phyloP scores from a whole-genome alignment of 169 alveolate species.

The Sarcocystis neurona region DNA sequence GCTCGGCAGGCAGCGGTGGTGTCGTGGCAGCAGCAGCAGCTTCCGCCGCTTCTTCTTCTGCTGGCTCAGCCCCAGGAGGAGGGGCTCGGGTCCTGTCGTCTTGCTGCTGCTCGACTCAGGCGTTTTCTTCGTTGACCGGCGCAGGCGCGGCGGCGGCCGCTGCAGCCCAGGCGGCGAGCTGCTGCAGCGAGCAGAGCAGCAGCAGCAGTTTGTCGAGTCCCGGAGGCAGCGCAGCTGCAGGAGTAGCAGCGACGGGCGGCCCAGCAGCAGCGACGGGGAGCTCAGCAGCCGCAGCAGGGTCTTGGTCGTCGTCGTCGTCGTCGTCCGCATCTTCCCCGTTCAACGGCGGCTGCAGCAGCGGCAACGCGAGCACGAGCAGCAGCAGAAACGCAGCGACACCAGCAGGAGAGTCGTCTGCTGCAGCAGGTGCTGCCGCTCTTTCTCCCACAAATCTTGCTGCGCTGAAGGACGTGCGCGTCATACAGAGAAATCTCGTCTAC shows the following conservation, averaged over 20 bases:
- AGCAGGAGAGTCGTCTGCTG: slow-evolving; percentile 28
- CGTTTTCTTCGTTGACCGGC: no score
- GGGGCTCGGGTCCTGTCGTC: no score
- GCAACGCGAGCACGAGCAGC: background rate
- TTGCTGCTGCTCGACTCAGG: no score
- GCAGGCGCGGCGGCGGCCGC: no score
- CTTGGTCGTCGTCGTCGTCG: background rate
- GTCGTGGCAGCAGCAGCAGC: background rate
- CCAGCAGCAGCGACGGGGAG: slow-evolving; percentile 14
- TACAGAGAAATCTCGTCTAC: slow-evolving; percentile 87
- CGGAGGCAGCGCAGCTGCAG: background rate
- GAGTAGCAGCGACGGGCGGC: slow-evolving; percentile 41
- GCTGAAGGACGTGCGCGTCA: slow-evolving; percentile 85
- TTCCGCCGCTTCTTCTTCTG: slow-evolving; percentile 14
- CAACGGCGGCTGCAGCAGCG: background rate
- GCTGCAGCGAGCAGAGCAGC: slow-evolving; percentile 39
- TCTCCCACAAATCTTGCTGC: slow-evolving; percentile 51
- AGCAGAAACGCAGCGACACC: background rate
- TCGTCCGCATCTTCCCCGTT: background rate
- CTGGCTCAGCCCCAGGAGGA: no score
- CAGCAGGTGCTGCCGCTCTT: slow-evolving; percentile 27
- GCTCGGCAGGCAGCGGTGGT: slow-evolving; percentile 23
- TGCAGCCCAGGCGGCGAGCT: no score
- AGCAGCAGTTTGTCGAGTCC: background rate
- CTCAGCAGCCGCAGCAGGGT: background rate